Evolutionary conservation across 2,329 filamentous ascomycete species (phyloP), one percentile per base, ranked within the genome.

Genomic region (Pseudogymnoascus sp.): DNA sequence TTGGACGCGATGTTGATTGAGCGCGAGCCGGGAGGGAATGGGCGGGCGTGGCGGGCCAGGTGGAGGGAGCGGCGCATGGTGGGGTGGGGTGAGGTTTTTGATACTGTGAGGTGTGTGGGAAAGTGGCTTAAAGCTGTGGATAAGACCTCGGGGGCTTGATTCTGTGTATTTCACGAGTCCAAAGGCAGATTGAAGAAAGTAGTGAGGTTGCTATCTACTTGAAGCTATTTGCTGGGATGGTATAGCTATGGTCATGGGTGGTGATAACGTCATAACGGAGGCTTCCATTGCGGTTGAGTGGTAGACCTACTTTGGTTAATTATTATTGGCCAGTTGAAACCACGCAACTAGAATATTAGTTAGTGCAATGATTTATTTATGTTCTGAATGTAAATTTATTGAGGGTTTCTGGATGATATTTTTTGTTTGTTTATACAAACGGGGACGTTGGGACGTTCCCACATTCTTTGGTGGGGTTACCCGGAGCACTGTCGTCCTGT

Each of bases 401-500:
- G 47, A 54, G n/a, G 47, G 30, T 11, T 54, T 54, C 32, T 22
- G 32, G n/a, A 54, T 32, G 28, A 18, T 54, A 54, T 20, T 20
- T 54, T 54, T 54, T 54, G 47, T 34, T 54, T 54, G 2, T 54
- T 54, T 32, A 54, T 54, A 34, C n/a, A 12, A 25, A 54, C 32
- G 25, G 28, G 4, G 28, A 18, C 5, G 47, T 32, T 32, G 28
- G 4, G 28, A 32, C 5, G 47, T 32, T 32, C 25, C 28, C 16
- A 54, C 9, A 25, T 4, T 4, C 11, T 18, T 54, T 25, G 47
- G 47, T 54, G 47, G 47, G 47, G 47, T 54, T 32, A 54, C 16
- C 47, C 47, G 47, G 47, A 54, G 28, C 47, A 54, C 47, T 54
- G 47, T 54, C 28, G 47, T 54, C 47, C 47, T 54, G 6, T 54